Evolutionary conservation across 108 stramenopile genomes (phyloP), one percentile per base, ranked within the genome.

Genomic region (Epipyxis sp.): DNA sequence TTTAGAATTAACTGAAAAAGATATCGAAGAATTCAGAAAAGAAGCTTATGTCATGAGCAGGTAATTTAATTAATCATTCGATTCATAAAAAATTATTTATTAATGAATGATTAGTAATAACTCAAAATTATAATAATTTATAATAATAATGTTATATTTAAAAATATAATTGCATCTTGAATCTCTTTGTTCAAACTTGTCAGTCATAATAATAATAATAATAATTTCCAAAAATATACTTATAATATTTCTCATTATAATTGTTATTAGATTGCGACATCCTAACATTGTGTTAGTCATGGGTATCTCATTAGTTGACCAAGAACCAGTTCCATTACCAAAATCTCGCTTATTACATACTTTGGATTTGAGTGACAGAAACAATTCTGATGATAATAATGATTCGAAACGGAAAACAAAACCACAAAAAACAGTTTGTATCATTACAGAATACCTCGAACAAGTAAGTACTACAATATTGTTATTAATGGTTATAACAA

Each of bases 251-350:
- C 46, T 20, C 20, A 20, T 13, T 20, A 20, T 13, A 20, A 50
- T 20, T 6, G 6, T 50, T 50, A 13, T 20, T 50, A 80, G 79
- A 16, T 35, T 81, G 78, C 80, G 80, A 34, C 80, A 81, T 32
- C 80, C 80, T 16, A 81, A 81, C 62, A 81, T 81, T 34, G 80
- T 81, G 1, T 59, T 81, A 35, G 77, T 81, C 62, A 81, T 81
- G 80, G 80, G 80, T 3, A 68, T 81, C 16, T 71, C 80, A 0
- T 65, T 81, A 30, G 77, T 74, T 3, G 71, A 74, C 25, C 20
- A 6, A 6, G 61, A 65, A 25, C 61, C 61, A 10, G 61, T 65
- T 16, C 13, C 20, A 13, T 37, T 35, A 65, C 61, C 61, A 3
- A 65, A 65, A 37, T 13, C 61, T 29, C 61, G 61, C 61, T 32